phyloP scores from a whole-genome alignment of 495 filamentous ascomycete genomes.

The Extremus antarcticus region DNA sequence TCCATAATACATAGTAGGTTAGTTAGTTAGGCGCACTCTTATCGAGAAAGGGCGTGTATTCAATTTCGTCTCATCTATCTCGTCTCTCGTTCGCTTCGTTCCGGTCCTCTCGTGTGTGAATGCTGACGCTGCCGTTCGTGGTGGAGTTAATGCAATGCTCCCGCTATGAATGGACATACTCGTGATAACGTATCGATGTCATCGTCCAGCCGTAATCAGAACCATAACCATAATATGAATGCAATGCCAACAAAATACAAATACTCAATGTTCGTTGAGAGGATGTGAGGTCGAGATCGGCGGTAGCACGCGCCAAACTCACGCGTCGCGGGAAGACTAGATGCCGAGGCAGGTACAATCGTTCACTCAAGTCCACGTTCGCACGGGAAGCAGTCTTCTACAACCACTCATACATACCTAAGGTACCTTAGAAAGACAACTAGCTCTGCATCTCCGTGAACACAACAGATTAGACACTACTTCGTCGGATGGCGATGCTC shows the following conservation, averaged over 20 bases:
- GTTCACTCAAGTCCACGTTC: no score
- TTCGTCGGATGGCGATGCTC: no score
- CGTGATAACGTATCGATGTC: neutral
- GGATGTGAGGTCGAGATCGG: neutral
- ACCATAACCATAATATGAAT: neutral
- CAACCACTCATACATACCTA: neutral
- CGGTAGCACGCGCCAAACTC: neutral
- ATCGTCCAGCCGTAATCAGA: neutral
- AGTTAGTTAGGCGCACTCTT: conserved; percentile 4
- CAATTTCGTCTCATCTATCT: conserved; percentile 23
- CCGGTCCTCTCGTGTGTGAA: neutral
- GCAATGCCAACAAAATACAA: no score
- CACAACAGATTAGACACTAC: no score
- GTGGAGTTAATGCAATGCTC: neutral
- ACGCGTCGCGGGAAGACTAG: neutral
- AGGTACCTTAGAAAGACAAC: neutral
- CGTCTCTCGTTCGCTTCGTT: conserved; percentile 11
- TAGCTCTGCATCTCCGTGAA: no score
- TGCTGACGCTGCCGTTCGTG: neutral
- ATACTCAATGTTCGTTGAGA: no score
- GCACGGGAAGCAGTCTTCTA: no score
- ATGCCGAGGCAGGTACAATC: conserved; percentile 1
- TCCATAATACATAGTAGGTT: neutral
- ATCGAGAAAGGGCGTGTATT: conserved; percentile 17
- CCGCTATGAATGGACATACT: neutral